Percentiles rank a stretch among this genome's conserved stretches.
phyloP scores from a whole-genome alignment of 1,139 yeast species.

The Geotrichum klebahnii region DNA sequence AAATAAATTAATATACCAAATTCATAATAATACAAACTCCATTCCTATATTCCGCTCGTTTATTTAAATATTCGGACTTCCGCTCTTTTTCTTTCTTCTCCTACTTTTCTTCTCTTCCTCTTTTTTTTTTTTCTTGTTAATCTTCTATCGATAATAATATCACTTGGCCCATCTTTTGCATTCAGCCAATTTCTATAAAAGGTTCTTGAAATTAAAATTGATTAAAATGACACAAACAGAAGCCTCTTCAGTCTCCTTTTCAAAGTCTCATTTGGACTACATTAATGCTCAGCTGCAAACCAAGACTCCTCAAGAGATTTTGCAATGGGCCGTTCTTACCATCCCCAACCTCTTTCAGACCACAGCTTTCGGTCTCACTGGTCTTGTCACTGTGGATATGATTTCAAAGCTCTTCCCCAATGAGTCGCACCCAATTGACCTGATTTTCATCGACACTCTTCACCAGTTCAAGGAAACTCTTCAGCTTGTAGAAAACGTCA shows the following conservation, averaged over 20 bases:
- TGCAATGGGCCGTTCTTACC: constrained; percentile 76
- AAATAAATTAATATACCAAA: not conserved
- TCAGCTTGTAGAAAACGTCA: constrained; percentile 61
- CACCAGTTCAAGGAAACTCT: constrained; percentile 92
- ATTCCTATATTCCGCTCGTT: no score
- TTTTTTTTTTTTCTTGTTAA: not conserved
- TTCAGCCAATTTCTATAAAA: no score
- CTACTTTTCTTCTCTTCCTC: not conserved
- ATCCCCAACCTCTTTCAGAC: constrained; percentile 84
- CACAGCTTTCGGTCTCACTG: constrained; percentile 93
- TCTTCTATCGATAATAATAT: constrained; percentile 19
- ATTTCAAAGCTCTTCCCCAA: constrained; percentile 50
- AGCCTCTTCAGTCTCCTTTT: constrained; percentile 20
- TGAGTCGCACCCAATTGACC: constrained; percentile 52
- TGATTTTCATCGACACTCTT: constrained; percentile 83
- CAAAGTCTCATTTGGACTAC: constrained; percentile 34
- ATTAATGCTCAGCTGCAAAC: constrained; percentile 58
- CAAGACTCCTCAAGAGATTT: constrained; percentile 64
- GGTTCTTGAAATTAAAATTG: constrained; percentile 21
- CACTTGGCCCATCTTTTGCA: no score
- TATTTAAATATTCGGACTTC: not conserved
- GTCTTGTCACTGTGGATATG: constrained; percentile 83
- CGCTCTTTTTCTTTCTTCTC: constrained; percentile 1
- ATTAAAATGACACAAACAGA: constrained; percentile 16
- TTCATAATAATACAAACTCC: no score